Evolutionary conservation across 2,329 filamentous ascomycete genomes (phyloP).

Genomic region (Pseudocercospora cruenta): DNA sequence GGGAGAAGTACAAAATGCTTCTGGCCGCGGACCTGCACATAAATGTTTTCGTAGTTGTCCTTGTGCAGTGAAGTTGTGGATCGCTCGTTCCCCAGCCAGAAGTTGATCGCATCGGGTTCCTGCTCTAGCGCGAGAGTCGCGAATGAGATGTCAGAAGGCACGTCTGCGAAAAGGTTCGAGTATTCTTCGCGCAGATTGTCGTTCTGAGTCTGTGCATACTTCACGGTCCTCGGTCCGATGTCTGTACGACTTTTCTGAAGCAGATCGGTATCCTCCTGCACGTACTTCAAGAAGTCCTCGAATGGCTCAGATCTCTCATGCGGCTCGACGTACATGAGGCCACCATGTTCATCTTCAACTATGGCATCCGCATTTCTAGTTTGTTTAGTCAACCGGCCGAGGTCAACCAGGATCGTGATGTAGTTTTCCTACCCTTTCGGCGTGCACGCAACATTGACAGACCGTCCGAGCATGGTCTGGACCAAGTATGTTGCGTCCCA

Average conservation of each 20-base stretch:
- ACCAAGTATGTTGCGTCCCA: conserved; percentile 68
- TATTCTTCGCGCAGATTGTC: conserved; percentile 81
- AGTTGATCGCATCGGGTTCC: conserved; percentile 74
- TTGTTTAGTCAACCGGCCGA: conserved; percentile 5
- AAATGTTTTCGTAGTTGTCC: conserved; percentile 85
- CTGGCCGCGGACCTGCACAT: conserved; percentile 71
- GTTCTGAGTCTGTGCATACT: conserved; percentile 82
- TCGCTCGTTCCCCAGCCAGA: conserved; percentile 77
- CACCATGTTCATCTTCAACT: conserved; percentile 63
- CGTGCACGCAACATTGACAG: conserved; percentile 78
- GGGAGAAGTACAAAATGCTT: conserved; percentile 78
- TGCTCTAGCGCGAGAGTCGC: conserved; percentile 70
- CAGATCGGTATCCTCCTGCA: conserved; percentile 52
- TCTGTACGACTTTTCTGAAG: neutral
- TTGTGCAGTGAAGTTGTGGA: conserved; percentile 75
- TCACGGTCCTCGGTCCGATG: conserved; percentile 44
- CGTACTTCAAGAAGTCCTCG: conserved; percentile 62
- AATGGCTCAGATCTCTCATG: conserved; percentile 69
- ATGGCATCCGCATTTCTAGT: conserved; percentile 61
- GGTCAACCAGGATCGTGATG: neutral
- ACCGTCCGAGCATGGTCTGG: conserved; percentile 56
- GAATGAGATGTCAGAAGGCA: conserved; percentile 69
- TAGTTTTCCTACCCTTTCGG: conserved; percentile 61
- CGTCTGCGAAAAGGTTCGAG: conserved; percentile 61
- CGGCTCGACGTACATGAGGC: conserved; percentile 67